Evolutionary conservation across 257 asterid species (phyloP), one percentile per base, ranked within the genome.

Genomic region (Primulina tabacum): DNA sequence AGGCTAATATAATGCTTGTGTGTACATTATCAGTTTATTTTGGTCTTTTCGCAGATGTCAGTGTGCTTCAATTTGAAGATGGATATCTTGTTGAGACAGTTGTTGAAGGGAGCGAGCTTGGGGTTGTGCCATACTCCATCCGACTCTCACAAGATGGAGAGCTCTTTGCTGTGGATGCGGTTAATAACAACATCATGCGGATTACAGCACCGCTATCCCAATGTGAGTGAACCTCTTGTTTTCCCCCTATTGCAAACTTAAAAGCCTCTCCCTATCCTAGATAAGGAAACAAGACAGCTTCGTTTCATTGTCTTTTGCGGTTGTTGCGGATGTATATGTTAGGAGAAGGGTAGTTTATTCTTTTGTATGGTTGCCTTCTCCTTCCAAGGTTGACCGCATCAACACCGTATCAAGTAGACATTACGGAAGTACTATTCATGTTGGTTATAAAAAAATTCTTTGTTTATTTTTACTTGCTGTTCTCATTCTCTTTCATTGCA

Each of bases 41-140:
- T 57, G 72, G 73, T 4, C 50, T 70, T 74, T 30, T 30, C 79
- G 80, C 83, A 91, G 99, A 89, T 56, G 96, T 82, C 72, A 82
- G 81, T 84, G 87, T 88, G 72, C 82, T 94, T 76, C 96, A 88
- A 70, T 89, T 94, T 38, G 99, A 94, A 73, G 92, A 88, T 29
- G 97, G 99, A 6, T 94, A 94, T 80, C 82, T 91, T 47, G 99
- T 94, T 28, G 99, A 94, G 77, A 94, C 97, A 64, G 92, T 91
- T 77, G 97, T 88, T 18, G 92, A 84, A 75, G 99, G 98, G 74
- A 91, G 84, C 74, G 98, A 89, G 32, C 93, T 91, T 24, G 99
- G 99, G 61, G 86, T 86, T 64, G 84, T 86, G 75, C 99, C 99
- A 0, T 76, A 89, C 72, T 78, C 84, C 18, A 82, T 91, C n/a